These are phyloP conservation scores for Clitopilus hobsonii DNA, from an alignment of 768 basidiomycete genomes.

Conservation along the genomic window DNA sequence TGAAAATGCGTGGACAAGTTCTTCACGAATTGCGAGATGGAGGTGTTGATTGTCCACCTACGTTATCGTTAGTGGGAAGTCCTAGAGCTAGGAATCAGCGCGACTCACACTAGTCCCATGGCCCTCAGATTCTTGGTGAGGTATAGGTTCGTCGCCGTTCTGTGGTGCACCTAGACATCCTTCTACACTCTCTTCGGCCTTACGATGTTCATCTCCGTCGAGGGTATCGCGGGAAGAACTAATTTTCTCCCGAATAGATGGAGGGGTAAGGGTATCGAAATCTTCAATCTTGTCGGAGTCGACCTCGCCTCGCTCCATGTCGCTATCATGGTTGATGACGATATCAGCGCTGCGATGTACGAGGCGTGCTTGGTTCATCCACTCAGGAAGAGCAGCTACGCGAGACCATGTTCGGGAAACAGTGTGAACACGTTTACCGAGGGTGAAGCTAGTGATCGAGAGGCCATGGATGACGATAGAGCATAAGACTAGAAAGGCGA, in stretches of 20 bases:
- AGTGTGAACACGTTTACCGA: slow-evolving; percentile 86
- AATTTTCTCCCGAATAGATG: neutral
- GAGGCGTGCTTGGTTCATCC: slow-evolving; percentile 73
- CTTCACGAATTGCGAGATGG: slow-evolving; percentile 9
- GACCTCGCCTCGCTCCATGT: slow-evolving; percentile 38
- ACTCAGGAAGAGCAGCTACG: slow-evolving; percentile 69
- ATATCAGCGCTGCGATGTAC: slow-evolving; percentile 72
- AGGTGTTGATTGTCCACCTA: too few relatives aligned
- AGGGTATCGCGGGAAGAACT: slow-evolving; percentile 5
- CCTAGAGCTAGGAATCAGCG: too few relatives aligned
- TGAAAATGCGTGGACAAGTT: too few relatives aligned
- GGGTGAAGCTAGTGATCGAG: slow-evolving; percentile 92
- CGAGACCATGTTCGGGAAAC: slow-evolving; percentile 90
- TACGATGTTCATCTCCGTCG: slow-evolving; percentile 1
- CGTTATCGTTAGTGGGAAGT: too few relatives aligned
- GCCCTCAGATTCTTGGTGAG: too few relatives aligned
- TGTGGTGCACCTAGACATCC: slow-evolving; percentile 24
- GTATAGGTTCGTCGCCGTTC: too few relatives aligned
- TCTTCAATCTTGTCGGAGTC: neutral
- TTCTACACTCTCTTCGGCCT: slow-evolving; percentile 8
- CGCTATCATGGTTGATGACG: slow-evolving; percentile 77
- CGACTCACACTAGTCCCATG: too few relatives aligned
- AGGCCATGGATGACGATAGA: slow-evolving; percentile 87
- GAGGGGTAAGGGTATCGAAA: neutral
- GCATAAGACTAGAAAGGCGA: slow-evolving; percentile 90